Evolutionary conservation across 2,329 filamentous ascomycete species (phyloP), one percentile per base, ranked within the genome.

Genomic region (Clathrospora elynae): DNA sequence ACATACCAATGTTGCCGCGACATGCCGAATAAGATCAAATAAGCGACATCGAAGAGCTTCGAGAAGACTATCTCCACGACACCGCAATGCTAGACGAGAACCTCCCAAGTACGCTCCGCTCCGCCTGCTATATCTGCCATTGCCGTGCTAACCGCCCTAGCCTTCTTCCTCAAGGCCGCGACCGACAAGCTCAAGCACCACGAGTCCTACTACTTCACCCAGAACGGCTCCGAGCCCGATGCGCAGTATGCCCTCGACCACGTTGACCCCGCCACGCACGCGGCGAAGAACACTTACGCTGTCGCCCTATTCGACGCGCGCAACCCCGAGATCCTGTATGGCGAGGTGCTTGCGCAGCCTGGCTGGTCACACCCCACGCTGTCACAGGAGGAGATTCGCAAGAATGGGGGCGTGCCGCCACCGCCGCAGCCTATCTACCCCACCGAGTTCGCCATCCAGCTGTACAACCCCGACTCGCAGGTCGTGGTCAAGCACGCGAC

Each of bases 401-500:
- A 71, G 47, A 80, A 87, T 62, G 85, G 84, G 48, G 86, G 85
- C 11, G 73, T 83, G 1, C 75, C 80, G 3, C 84, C 80, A 14
- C 81, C 80, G 11, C 85, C 86, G 1, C 80, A 86, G 46, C 87
- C 91, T 7, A 78, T 88, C 22, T 80, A 89, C 18, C 91, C 92
- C 0, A 84, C 85, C 42, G 77, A 82, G 38, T 96, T 97, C 68
- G 78, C 80, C n/a, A 79, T 97, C 25, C 86, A 92, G 59, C 83
- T 99, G 3, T 97, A 96, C 77, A 93, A 96, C 66, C 93, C 93
- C 0, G 92, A 97, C 67, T 90, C 93, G 70, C 80, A 87, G 57
- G 76, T 97, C 13, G 60, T 77, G 1, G 80, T 97, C 23, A 84
- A 80, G 57, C 81, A 85, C 60, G 83, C 87, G 56, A 79, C 85